Evolutionary conservation across 768 basidiomycete species (phyloP).

Genomic region (Rossbeevera mucosa): DNA sequence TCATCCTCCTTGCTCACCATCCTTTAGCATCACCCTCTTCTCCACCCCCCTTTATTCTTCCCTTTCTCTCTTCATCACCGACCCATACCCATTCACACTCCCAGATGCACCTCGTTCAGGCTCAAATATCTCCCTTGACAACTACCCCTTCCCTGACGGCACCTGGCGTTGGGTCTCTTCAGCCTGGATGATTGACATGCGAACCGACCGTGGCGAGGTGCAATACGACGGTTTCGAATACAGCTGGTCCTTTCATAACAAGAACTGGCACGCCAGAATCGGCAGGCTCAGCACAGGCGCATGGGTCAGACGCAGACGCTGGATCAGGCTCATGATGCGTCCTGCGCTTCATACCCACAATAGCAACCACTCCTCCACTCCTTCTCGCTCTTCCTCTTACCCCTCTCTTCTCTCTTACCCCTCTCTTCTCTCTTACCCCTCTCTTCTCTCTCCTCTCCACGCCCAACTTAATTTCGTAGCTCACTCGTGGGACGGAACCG

Average conservation of each 20-base stretch:
- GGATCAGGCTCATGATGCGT: slow-evolving; percentile 81
- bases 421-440: slow-evolving; percentile 16
- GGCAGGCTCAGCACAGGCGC: slow-evolving; percentile 60
- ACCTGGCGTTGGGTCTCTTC: slow-evolving; percentile 79
- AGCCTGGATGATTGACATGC: slow-evolving; percentile 88
- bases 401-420: slow-evolving; percentile 19
- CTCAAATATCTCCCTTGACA: slow-evolving; percentile 51
- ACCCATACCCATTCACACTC: slow-evolving; percentile 70
- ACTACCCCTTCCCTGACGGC: slow-evolving; percentile 75
- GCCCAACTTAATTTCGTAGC: slow-evolving; percentile 21
- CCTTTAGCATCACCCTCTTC: slow-evolving; percentile 57
- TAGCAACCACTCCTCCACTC: neutral
- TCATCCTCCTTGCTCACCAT: slow-evolving; percentile 5
- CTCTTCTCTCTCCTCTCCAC: slow-evolving; percentile 17
- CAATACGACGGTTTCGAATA: slow-evolving; percentile 86
- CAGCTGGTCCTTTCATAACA: slow-evolving; percentile 68
- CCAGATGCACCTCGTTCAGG: slow-evolving; percentile 44
- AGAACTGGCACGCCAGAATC: slow-evolving; percentile 61
- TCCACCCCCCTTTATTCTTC: slow-evolving; percentile 70
- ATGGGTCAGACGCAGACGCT: slow-evolving; percentile 75
- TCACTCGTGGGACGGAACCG: slow-evolving; percentile 53
- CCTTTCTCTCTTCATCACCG: slow-evolving; percentile 62
- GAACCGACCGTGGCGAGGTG: slow-evolving; percentile 64
- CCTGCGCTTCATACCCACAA: slow-evolving; percentile 37
- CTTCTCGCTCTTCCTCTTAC: neutral